Conservation (phyloP, 2,329 filamentous ascomycete genomes). For the Beauveria varroae region DNA sequence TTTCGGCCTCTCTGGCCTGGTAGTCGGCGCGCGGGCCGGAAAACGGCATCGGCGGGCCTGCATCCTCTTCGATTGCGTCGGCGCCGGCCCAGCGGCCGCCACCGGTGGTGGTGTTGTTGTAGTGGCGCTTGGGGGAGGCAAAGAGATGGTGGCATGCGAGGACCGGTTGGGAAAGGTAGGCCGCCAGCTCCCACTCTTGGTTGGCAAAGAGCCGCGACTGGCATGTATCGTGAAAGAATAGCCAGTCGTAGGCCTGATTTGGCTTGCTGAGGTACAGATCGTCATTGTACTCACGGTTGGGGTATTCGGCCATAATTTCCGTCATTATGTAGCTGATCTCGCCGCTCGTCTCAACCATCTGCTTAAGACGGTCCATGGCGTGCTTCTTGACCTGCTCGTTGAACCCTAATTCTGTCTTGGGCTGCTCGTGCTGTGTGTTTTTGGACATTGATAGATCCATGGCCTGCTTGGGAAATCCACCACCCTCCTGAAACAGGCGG, state of each 20-base stretch:
- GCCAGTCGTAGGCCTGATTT: constrained; percentile 82
- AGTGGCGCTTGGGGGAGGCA: constrained; percentile 56
- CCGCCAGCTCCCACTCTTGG: constrained; percentile 87
- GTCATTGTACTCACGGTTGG: constrained; percentile 83
- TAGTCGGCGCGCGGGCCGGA: constrained; percentile 77
- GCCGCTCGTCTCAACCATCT: constrained; percentile 73
- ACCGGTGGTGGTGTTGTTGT: constrained; percentile 29
- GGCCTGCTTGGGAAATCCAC: constrained; percentile 61
- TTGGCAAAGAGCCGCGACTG: constrained; percentile 70
- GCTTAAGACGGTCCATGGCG: constrained; percentile 61
- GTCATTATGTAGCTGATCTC: constrained; percentile 72
- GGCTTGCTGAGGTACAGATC: constrained; percentile 88
- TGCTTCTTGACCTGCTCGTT: constrained; percentile 65
- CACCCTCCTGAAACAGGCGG: constrained; percentile 72
- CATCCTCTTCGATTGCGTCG: constrained; percentile 35
- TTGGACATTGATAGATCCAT: constrained; percentile 32
- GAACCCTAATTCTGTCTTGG: constrained; percentile 57
- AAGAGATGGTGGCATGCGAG: constrained; percentile 91
- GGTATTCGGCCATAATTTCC: constrained; percentile 82
- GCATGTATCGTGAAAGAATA: constrained; percentile 83
- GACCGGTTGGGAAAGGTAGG: constrained; percentile 80
- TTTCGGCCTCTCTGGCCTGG: constrained; percentile 70
- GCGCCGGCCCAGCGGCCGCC: constrained; percentile 39
- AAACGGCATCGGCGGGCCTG: constrained; percentile 60
- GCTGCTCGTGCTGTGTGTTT: constrained; percentile 44